These are phyloP conservation scores for Diaporthe capsici DNA, from an alignment of 2,329 filamentous ascomycete genomes.

Conservation along the genomic window DNA sequence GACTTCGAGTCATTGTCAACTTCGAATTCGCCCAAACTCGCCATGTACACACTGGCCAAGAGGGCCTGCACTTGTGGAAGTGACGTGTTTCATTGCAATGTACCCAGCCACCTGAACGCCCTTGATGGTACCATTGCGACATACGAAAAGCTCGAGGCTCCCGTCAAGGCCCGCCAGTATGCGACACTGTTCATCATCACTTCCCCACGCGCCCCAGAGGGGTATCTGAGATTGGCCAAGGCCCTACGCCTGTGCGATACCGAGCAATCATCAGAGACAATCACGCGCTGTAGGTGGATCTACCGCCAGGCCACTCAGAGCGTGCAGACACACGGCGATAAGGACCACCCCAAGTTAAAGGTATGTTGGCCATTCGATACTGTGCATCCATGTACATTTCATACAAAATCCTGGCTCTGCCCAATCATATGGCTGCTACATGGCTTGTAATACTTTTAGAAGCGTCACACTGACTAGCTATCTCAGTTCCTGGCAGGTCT, in stretches of 20 bases:
- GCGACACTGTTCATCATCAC: conserved; percentile 34
- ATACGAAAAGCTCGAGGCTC: conserved; percentile 15
- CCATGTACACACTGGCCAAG: conserved; percentile 36
- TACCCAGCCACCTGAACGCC: conserved; percentile 17
- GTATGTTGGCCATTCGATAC: not conserved
- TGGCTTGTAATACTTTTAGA: not conserved
- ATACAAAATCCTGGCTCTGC: not conserved
- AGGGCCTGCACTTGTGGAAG: conserved; percentile 38
- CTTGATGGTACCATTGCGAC: conserved; percentile 19
- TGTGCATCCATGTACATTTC: not conserved
- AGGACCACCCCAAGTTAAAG: conserved; percentile 28
- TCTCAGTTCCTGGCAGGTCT: conserved; percentile 14
- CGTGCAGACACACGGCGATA: conserved; percentile 27
- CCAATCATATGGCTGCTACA: too few relatives aligned
- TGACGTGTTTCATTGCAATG: conserved; percentile 17
- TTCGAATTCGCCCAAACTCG: not conserved
- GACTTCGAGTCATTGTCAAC: conserved; percentile 23
- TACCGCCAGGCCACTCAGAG: conserved; percentile 34
- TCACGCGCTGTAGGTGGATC: conserved; percentile 31
- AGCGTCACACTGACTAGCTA: not conserved
- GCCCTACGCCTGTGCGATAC: conserved; percentile 20
- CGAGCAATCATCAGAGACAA: not conserved
- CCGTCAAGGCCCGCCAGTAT: conserved; percentile 26
- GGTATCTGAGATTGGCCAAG: conserved; percentile 40
- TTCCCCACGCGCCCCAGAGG: conserved; percentile 39